Conservation (phyloP, 2,329 filamentous ascomycete species). For the Cytospora leucostoma region DNA sequence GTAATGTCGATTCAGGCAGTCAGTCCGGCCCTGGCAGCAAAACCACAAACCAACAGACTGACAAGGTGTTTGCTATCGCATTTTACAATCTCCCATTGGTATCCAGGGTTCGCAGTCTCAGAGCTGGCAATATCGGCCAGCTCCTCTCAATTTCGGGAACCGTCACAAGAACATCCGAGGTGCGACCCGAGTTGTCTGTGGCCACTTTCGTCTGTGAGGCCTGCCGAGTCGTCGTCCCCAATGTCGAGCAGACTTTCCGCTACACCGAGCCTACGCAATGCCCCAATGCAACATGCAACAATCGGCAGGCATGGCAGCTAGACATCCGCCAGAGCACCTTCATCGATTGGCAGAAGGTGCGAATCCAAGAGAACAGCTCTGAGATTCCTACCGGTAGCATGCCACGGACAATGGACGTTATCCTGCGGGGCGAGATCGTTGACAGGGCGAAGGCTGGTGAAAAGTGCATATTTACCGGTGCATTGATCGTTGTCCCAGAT, state of each 20-base stretch:
- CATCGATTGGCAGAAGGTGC: constrained; percentile 98
- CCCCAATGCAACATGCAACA: constrained; percentile 83
- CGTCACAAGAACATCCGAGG: constrained; percentile 94
- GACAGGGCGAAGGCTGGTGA: constrained; percentile 96
- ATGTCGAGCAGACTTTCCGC: constrained; percentile 95
- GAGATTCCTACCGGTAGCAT: constrained; percentile 98
- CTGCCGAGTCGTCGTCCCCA: constrained; percentile 81
- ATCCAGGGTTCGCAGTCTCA: constrained; percentile 79
- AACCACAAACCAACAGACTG: constrained; percentile 90
- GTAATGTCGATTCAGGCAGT: constrained; percentile 61
- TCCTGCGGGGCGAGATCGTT: constrained; percentile 94
- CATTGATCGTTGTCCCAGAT: constrained; percentile 93
- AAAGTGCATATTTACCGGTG: constrained; percentile 97
- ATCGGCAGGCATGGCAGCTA: constrained; percentile 91
- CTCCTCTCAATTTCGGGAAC: constrained; percentile 95
- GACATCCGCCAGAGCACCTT: constrained; percentile 97
- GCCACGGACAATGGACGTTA: constrained; percentile 97
- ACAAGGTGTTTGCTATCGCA: constrained; percentile 90
- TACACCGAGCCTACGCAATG: constrained; percentile 98
- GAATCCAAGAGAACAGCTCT: constrained; percentile 96
- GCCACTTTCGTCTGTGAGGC: constrained; percentile 91
- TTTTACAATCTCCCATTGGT: constrained; percentile 93
- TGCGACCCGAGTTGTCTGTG: constrained; percentile 87
- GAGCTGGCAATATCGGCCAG: constrained; percentile 88
- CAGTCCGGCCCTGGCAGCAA: constrained; percentile 70